Percentiles rank a stretch among this genome's conserved stretches.
These are phyloP conservation scores for Tolypocladium cylindrosporum DNA, from an alignment of 2,329 filamentous ascomycete genomes.

Conservation along the genomic window DNA sequence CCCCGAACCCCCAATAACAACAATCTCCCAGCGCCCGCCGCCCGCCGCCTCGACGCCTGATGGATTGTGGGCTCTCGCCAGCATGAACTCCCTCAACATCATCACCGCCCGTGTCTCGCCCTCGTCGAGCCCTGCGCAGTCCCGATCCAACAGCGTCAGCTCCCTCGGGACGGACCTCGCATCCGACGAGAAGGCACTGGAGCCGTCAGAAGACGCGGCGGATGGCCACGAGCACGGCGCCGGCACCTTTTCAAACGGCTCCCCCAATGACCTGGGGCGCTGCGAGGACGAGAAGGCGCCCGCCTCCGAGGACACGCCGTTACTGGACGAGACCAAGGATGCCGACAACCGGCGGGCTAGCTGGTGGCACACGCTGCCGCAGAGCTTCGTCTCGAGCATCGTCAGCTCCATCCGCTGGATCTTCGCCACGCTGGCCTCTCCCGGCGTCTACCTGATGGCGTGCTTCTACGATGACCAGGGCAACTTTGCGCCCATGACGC, in stretches of 20 bases:
- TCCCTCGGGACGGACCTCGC: constrained; percentile 38
- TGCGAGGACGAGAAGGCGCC: constrained; percentile 25
- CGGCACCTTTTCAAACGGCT: constrained; percentile 25
- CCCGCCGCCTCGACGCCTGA: constrained; percentile 21
- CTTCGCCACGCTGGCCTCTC: constrained; percentile 66
- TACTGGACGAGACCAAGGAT: constrained; percentile 32
- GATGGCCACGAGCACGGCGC: constrained; percentile 23
- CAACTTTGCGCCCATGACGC: constrained; percentile 66
- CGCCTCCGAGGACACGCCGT: constrained; percentile 55
- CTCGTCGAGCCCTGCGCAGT: constrained; percentile 42
- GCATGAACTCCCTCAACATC: constrained; percentile 96
- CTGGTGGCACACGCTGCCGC: constrained; percentile 50
- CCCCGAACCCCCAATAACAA: not conserved
- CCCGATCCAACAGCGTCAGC: constrained; percentile 51
- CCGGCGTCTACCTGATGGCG: constrained; percentile 72
- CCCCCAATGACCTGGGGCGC: constrained; percentile 24
- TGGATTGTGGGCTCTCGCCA: constrained; percentile 47
- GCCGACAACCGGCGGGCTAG: constrained; percentile 23
- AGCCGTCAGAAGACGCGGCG: constrained; percentile 18
- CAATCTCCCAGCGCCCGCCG: not conserved
- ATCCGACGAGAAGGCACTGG: constrained; percentile 26
- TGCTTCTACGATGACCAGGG: constrained; percentile 77
- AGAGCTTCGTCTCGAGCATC: constrained; percentile 61
- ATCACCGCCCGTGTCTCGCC: constrained; percentile 74
- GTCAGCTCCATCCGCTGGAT: constrained; percentile 71